Base-by-base conservation (phyloP, 225 moss, liverwort and hornwort genomes). In the Antitrichia curtipendula region DNA sequence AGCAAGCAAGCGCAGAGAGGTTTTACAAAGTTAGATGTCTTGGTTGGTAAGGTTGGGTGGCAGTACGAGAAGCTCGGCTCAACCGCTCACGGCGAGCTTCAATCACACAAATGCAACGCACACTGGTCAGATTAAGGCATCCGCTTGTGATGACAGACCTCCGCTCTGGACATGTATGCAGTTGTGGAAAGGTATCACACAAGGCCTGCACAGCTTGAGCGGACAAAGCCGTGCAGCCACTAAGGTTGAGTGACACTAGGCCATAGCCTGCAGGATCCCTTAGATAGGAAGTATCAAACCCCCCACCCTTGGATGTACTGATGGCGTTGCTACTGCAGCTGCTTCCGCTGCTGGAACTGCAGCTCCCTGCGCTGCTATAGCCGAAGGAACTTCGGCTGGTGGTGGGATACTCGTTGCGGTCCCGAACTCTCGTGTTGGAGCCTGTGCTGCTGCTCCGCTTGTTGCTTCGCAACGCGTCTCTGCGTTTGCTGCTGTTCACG, bases 101-200 rank as follows among this genome's bases (percentile, higher is more conserved):
- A 86, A 93, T 91, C 47, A 90, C 95, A 89, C 99, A 99, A 91
- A 94, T 92, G 94, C 99, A 99, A 92, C 96, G 96, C 87, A 99
- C 99, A 68, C 94, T 90, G 78, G 95, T 97, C 90, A 99, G 97
- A 93, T 99, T 96, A 85, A 99, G 99, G 88, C 99, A 99, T 87
- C 99, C 99, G 88, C 99, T 96, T 88, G 95, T 96, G 89, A 94
- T 93, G 88, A 99, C 93, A 72, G 97, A 94, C 82, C 93, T 92
- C 90, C 94, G 96, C 88, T 96, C 99, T 74, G 97, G 96, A 89
- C 99, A 99, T 18, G 99, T 99, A 87, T 99, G 99, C 62, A 99
- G 91, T 80, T 95, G 96, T 41, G 99, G 97, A 86, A 96, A 96
- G 62, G 97, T 95, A 89, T 99, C 92, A 87, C 97, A 97, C 86